phyloP scores from a whole-genome alignment of 2,329 filamentous ascomycete species.

The Penicillium aurantiogriseum region DNA sequence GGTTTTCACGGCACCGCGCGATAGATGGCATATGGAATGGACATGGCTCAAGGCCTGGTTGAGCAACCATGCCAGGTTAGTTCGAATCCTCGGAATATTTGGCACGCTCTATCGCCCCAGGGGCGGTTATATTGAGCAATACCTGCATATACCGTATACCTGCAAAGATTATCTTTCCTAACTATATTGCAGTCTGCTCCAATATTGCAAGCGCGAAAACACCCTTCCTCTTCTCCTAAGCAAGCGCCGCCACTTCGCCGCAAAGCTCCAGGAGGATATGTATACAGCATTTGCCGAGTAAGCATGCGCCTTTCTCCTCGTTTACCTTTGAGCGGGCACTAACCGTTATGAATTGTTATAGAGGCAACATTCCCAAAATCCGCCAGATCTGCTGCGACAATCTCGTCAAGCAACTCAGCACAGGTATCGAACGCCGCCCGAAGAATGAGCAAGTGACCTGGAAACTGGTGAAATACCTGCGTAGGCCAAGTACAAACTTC shows the following conservation, averaged over 20 bases:
- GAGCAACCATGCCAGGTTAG: constrained; percentile 38
- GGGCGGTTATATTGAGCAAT: background rate
- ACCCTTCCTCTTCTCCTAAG: constrained; percentile 36
- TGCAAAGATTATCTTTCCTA: background rate
- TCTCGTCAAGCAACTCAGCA: constrained; percentile 35
- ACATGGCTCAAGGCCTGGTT: constrained; percentile 36
- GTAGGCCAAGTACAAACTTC: constrained; percentile 37
- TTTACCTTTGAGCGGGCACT: constrained; percentile 3
- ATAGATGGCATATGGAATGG: constrained; percentile 42
- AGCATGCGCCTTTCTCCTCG: constrained; percentile 13
- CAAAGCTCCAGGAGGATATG: constrained; percentile 46
- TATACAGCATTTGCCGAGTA: constrained; percentile 50
- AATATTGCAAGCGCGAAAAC: constrained; percentile 35
- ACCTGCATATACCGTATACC: background rate
- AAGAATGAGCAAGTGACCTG: constrained; percentile 34
- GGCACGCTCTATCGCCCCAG: background rate
- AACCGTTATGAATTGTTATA: constrained; percentile 12
- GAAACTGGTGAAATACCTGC: constrained; percentile 39
- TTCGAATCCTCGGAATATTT: background rate
- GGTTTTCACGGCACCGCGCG: constrained; percentile 38
- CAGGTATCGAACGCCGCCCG: constrained; percentile 37
- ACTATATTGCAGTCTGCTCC: constrained; percentile 13
- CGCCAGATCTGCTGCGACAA: constrained; percentile 40
- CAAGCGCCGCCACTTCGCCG: constrained; percentile 38
- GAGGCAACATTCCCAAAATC: constrained; percentile 37